Base-by-base conservation (phyloP, 108 stramenopile species). In the Nitzschia sp. region DNA sequence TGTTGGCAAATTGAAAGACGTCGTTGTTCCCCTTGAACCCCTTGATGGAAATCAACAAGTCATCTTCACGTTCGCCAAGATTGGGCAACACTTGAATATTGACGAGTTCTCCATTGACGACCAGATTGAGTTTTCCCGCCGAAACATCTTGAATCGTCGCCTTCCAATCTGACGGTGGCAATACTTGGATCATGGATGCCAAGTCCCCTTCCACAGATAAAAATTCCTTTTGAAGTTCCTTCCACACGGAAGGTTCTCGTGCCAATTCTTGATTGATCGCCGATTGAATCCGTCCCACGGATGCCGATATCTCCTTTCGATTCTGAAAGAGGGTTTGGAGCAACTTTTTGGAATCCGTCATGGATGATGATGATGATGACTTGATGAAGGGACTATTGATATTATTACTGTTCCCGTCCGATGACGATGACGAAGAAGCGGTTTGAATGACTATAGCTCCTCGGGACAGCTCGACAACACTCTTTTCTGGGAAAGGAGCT, bases 91-190 rank as follows among this genome's bases (percentile, higher is more conserved):
- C 61, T 1, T 48, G 21, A 23, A 72, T 33, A 55, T 72, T 72
- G 33, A 72, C 53, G 21, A 72, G 47, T 32, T 72, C 71, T 1
- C 71, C 71, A 52, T 72, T 63, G 23, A 63, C 35, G 11, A 72
- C 17, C 3, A 72, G 54, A 28, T 72, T 72, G 21, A 72, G 34
- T 36, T 56, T 34, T 33, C 71, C 71, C 32, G 48, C 34, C 1
- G 36, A 11, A 1, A 72, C 5, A 56, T 72, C 71, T 19, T 38
- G 52, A 11, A 72, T 26, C 19, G 71, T 63, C 29, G 35, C 62
- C 25, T 45, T 28, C 21, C 27, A 11, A 26, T 72, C 71, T 15
- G 25, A 21, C 1, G 71, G 62, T 15, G 71, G 62, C 8, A 33
- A 15, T 3, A 72, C 25, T 45, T 53, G 19, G 23, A 72, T 33